Evolutionary conservation across 768 basidiomycete genomes (phyloP).

Genomic region (Boletus vinaceobasis): DNA sequence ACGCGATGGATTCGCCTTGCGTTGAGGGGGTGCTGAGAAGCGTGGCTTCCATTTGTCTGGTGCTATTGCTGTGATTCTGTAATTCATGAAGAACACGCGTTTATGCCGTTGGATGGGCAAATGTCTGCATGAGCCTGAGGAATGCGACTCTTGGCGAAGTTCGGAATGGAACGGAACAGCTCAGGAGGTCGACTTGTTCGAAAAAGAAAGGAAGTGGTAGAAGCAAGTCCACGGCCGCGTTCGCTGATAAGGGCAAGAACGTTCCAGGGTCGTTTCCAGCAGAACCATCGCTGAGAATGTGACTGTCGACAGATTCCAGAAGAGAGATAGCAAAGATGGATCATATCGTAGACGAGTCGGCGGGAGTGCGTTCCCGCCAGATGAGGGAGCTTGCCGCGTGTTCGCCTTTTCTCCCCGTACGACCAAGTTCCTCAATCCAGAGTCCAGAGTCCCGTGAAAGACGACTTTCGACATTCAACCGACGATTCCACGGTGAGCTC

Average conservation of each 20-base stretch:
- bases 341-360: not conserved
- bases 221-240: not conserved
- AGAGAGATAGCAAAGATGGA: conserved; percentile 1
- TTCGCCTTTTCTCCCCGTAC: not conserved
- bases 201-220: conserved; percentile 9
- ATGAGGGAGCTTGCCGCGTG: not conserved
- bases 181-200: conserved; percentile 1
- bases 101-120: conserved; percentile 12
- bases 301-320: not conserved
- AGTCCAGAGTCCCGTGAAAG: not conserved
- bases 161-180: conserved; percentile 9
- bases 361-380: not conserved
- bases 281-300: conserved; percentile 9
- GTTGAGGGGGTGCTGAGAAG: conserved; percentile 26
- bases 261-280: conserved; percentile 10
- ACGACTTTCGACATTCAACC: not conserved
- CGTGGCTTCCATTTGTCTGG: conserved; percentile 21
- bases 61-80: conserved; percentile 17
- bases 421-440: not conserved
- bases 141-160: conserved; percentile 9
- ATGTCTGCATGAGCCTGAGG: not conserved
- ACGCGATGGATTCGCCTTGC: conserved; percentile 26
- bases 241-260: conserved; percentile 18
- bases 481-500: not conserved
- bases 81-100: conserved; percentile 22